These are phyloP conservation scores for Thalassiosira profunda DNA, from an alignment of 108 stramenopile genomes.

Conservation along the genomic window DNA sequence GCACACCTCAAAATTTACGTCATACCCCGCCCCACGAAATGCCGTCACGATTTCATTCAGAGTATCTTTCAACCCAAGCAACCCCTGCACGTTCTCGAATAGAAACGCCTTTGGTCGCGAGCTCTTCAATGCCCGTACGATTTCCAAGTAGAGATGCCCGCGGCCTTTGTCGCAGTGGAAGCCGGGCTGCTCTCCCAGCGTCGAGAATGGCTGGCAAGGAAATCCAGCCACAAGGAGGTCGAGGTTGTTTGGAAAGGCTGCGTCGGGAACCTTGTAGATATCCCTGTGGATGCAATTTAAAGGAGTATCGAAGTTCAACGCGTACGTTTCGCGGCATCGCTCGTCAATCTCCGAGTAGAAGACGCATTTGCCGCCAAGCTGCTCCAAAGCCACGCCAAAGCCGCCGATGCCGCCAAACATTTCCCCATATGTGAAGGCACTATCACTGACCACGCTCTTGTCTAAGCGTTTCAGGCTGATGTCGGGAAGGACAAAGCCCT, in stretches of 20 bases:
- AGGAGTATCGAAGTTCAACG: constrained; percentile 60
- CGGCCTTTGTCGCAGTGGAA: constrained; percentile 62
- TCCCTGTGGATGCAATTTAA: constrained; percentile 52
- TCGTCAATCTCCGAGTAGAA: constrained; percentile 78
- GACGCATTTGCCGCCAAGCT: constrained; percentile 76
- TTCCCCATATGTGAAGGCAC: constrained; percentile 76
- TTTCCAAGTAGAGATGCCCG: constrained; percentile 73
- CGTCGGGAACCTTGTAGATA: constrained; percentile 52
- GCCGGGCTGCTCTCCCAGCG: constrained; percentile 72
- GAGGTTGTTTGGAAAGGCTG: constrained; percentile 41
- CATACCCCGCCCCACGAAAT: constrained; percentile 71
- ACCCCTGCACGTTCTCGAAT: constrained; percentile 86
- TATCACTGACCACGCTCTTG: neutral
- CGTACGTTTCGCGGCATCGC: constrained; percentile 60
- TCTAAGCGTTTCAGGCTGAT: constrained; percentile 13
- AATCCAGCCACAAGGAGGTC: constrained; percentile 79
- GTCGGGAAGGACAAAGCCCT: constrained; percentile 13
- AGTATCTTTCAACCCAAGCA: constrained; percentile 60
- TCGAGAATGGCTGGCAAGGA: constrained; percentile 85
- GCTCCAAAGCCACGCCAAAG: constrained; percentile 82
- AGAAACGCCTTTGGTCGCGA: constrained; percentile 71
- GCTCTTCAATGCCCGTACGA: constrained; percentile 68
- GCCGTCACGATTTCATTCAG: constrained; percentile 51
- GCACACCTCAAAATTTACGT: constrained; percentile 65
- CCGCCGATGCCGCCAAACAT: constrained; percentile 87